Percentiles rank a stretch among this genome's conserved stretches.
Evolutionary conservation across 805 yeast species (phyloP).

Genomic region (Metschnikowia cerradonensis): DNA sequence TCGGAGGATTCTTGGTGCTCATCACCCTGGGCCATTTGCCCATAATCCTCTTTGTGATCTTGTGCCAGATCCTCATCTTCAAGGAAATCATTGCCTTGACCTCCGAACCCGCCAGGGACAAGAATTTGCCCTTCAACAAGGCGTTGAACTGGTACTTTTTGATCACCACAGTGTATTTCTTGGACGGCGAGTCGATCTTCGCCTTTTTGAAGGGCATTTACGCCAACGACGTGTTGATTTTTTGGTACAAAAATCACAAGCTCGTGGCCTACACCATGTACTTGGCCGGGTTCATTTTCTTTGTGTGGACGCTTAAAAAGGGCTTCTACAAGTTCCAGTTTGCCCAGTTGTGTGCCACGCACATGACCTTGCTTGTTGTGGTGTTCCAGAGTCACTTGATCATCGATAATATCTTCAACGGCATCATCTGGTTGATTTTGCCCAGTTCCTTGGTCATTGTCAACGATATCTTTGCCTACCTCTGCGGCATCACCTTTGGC

Average conservation of each 20-base stretch:
- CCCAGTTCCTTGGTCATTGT: constrained; percentile 91
- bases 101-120: constrained; percentile 77
- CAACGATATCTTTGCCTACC: constrained; percentile 93
- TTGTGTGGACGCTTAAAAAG: constrained; percentile 83
- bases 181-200: constrained; percentile 82
- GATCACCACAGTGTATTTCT: constrained; percentile 78
- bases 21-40: constrained; percentile 83
- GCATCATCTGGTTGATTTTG: constrained; percentile 89
- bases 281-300: constrained; percentile 82
- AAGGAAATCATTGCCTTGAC: constrained; percentile 87
- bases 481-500: constrained; percentile 97
- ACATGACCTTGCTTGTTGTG: constrained; percentile 85
- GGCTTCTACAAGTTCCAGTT: constrained; percentile 90
- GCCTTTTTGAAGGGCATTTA: constrained; percentile 57
- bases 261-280: constrained; percentile 81
- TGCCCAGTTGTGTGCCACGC: constrained; percentile 89
- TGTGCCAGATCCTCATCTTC: constrained; percentile 79
- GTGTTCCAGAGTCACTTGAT: constrained; percentile 93
- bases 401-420: constrained; percentile 82
- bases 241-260: constrained; percentile 73
- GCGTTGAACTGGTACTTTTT: constrained; percentile 92
- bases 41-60: constrained; percentile 65
- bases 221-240: constrained; percentile 47
- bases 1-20: constrained; percentile 55
- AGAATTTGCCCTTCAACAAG: constrained; percentile 75